phyloP scores from a whole-genome alignment of 495 filamentous ascomycete species.

The Penicillium goetzii region DNA sequence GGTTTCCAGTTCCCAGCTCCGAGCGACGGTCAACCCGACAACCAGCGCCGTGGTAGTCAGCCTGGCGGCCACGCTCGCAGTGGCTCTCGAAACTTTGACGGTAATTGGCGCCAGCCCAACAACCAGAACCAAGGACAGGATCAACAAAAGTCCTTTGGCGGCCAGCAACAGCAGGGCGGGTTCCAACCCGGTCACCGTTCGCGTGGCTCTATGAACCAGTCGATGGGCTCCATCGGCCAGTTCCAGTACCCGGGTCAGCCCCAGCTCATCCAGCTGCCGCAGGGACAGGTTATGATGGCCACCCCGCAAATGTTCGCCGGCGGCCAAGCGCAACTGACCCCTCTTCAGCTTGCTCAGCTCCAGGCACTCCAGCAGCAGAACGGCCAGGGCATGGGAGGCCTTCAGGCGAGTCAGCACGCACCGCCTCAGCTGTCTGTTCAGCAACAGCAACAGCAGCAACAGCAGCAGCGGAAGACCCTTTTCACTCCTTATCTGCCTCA shows the following conservation, averaged over 20 bases:
- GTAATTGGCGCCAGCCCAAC: slow-evolving; percentile 94
- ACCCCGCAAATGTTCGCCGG: slow-evolving; percentile 70
- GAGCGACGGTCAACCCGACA: slow-evolving; percentile 63
- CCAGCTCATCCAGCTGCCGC: slow-evolving; percentile 83
- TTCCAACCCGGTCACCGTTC: slow-evolving; percentile 94
- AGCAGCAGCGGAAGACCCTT: slow-evolving; percentile 95
- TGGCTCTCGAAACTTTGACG: slow-evolving; percentile 90
- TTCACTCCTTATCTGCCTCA: slow-evolving; percentile 98
- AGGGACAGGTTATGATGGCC: slow-evolving; percentile 77
- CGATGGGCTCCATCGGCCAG: slow-evolving; percentile 78
- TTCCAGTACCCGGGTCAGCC: slow-evolving; percentile 95
- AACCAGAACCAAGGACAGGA: slow-evolving; percentile 60
- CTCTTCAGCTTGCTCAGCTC: slow-evolving; percentile 86
- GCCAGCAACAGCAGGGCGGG: slow-evolving; percentile 56
- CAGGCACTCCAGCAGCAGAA: slow-evolving; percentile 88
- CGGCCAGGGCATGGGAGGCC: slow-evolving; percentile 67
- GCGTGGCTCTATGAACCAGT: slow-evolving; percentile 83
- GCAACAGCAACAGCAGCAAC: slow-evolving; percentile 70
- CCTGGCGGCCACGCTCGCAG: slow-evolving; percentile 72
- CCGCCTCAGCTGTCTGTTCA: slow-evolving; percentile 61
- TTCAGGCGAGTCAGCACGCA: slow-evolving; percentile 78
- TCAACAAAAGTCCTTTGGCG: slow-evolving; percentile 65
- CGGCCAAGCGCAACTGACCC: slow-evolving; percentile 78
- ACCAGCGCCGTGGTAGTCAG: slow-evolving; percentile 70
- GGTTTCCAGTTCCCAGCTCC: slow-evolving; percentile 71